phyloP scores from a whole-genome alignment of 805 yeast species.

The Yueomyces sinensis region DNA sequence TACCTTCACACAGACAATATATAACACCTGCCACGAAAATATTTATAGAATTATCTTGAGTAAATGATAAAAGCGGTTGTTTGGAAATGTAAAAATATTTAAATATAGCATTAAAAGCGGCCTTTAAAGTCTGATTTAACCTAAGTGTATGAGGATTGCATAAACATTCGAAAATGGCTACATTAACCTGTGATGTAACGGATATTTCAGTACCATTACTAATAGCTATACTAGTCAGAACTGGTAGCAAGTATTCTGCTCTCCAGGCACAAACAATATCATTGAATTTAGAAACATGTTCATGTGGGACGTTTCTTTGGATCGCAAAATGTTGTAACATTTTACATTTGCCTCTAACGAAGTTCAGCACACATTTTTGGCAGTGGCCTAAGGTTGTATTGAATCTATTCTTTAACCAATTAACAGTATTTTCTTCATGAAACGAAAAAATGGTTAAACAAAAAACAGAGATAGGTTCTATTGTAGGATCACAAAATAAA shows the following conservation, averaged over 20 bases:
- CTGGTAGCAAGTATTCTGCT: constrained; percentile 14
- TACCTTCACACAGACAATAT: constrained; percentile 43
- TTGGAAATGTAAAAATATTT: constrained; percentile 18
- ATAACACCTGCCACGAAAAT: constrained; percentile 36
- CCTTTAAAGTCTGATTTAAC: constrained; percentile 23
- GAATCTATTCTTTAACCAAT: constrained; percentile 30
- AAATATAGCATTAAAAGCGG: constrained; percentile 27
- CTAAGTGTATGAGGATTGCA: constrained; percentile 40
- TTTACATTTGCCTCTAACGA: constrained; percentile 39
- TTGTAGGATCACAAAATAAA: constrained; percentile 41
- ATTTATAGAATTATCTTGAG: constrained; percentile 5
- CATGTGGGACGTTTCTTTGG: constrained; percentile 36
- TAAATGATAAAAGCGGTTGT: constrained; percentile 16
- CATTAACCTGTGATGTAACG: constrained; percentile 14
- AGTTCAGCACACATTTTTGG: constrained; percentile 38
- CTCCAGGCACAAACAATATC: constrained; percentile 26
- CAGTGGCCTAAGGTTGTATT: constrained; percentile 34
- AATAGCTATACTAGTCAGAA: constrained; percentile 11
- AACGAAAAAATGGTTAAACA: constrained; percentile 50
- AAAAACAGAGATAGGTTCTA: constrained; percentile 38
- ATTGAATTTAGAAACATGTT: constrained; percentile 24
- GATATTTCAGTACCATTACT: constrained; percentile 9
- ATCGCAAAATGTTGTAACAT: constrained; percentile 39
- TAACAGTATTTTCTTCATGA: constrained; percentile 30
- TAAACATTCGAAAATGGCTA: constrained; percentile 33